These are phyloP conservation scores for Clonostachys chloroleuca DNA, from an alignment of 2,329 filamentous ascomycete species.

Conservation along the genomic window DNA sequence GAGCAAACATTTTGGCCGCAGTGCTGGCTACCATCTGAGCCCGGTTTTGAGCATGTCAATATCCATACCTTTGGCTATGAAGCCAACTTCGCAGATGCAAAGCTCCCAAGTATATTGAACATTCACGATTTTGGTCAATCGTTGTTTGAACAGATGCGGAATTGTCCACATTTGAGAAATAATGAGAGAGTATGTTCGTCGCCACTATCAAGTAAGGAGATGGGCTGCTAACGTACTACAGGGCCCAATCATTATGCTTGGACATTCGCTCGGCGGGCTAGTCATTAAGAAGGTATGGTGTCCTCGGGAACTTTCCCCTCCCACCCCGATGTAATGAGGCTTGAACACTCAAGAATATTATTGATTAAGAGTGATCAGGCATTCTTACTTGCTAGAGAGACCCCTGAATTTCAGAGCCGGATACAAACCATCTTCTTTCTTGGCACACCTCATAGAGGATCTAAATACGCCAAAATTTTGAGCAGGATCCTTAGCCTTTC, in stretches of 20 bases:
- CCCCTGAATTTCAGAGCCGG: conserved; percentile 3
- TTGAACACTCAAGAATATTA: neutral
- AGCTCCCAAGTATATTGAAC: conserved; percentile 9
- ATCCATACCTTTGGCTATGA: conserved; percentile 24
- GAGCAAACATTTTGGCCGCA: conserved; percentile 30
- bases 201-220: neutral
- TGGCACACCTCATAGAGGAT: conserved; percentile 25
- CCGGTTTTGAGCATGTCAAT: conserved; percentile 14
- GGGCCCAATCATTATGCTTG: conserved; percentile 16
- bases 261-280: conserved; percentile 21
- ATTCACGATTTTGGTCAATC: conserved; percentile 21
- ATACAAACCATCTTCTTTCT: conserved; percentile 23
- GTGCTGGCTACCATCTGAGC: conserved; percentile 27
- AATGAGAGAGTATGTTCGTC: neutral
- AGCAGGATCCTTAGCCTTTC: conserved; percentile 14
- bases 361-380: conserved; percentile 2
- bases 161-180: conserved; percentile 9
- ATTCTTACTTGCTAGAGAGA: conserved; percentile 12
- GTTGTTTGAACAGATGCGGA: conserved; percentile 17
- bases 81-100: conserved; percentile 14
- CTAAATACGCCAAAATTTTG: conserved; percentile 16
- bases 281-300: conserved; percentile 22
- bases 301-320: too few relatives aligned
- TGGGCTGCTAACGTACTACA: neutral
- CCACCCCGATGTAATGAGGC: neutral